Evolutionary conservation across 305 asterid species (phyloP).

Genomic region (Withania somnifera): DNA sequence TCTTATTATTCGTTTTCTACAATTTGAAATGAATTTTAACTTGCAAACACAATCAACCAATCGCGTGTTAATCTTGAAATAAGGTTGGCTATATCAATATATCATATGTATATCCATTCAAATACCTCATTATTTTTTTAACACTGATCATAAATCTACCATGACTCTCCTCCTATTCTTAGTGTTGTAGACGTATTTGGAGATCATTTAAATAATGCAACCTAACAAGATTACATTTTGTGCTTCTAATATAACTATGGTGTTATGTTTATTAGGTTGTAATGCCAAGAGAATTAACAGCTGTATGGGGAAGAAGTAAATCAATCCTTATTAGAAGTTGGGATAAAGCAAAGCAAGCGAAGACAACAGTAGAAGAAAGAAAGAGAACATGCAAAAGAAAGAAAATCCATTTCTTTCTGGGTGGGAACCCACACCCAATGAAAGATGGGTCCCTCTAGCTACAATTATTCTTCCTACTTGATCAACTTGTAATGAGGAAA

Average conservation of each 20-base stretch:
- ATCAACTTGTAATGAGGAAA: neutral
- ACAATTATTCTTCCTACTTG: constrained; percentile 50
- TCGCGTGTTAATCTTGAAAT: neutral
- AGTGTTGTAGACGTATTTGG: neutral
- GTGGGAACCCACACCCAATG: constrained; percentile 59
- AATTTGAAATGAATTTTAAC: neutral
- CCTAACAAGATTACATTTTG: neutral
- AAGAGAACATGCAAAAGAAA: constrained; percentile 44
- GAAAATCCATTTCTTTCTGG: constrained; percentile 31
- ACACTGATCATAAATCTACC: neutral
- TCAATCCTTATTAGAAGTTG: constrained; percentile 47
- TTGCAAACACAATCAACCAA: neutral
- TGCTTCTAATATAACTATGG: neutral
- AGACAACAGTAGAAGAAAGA: constrained; percentile 57
- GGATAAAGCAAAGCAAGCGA: constrained; percentile 61
- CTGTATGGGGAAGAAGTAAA: constrained; percentile 65
- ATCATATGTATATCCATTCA: neutral
- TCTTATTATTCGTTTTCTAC: neutral
- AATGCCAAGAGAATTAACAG: constrained; percentile 41
- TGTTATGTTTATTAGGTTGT: constrained; percentile 25
- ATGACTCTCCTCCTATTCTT: neutral
- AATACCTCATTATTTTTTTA: neutral
- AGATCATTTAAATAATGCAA: neutral
- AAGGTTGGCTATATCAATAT: neutral
- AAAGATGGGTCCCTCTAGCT: constrained; percentile 41